Percentiles rank a stretch among this genome's conserved stretches.
Conservation (phyloP, 2,329 filamentous ascomycete species). For the Aspergillus brunneoviolaceus region DNA sequence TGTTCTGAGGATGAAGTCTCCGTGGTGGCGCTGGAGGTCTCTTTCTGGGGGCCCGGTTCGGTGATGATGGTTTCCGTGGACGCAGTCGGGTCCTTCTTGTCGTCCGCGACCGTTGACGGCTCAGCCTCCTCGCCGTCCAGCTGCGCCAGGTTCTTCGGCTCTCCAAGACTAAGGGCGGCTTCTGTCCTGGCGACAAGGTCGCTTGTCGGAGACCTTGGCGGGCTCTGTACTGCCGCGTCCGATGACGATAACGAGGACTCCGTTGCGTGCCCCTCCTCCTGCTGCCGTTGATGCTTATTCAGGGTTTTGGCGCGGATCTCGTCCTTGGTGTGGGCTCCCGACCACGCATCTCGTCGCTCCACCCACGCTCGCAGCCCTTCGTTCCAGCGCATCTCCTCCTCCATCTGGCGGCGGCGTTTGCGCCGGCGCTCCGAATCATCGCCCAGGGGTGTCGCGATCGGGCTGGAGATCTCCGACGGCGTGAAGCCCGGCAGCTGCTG, state of each 20-base stretch:
- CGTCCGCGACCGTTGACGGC: conserved; percentile 28
- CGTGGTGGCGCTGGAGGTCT: conserved; percentile 8
- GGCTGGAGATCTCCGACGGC: conserved; percentile 9
- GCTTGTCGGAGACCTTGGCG: conserved; percentile 2
- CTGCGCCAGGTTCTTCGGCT: not conserved
- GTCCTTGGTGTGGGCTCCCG: conserved; percentile 58
- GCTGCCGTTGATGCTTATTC: conserved; percentile 9
- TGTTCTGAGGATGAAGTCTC: conserved; percentile 6
- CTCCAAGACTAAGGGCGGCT: conserved; percentile 24
- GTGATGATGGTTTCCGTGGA: conserved; percentile 26
- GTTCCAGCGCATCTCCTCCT: conserved; percentile 74
- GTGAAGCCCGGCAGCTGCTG: conserved; percentile 5
- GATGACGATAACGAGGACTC: conserved; percentile 2
- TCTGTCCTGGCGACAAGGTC: conserved; percentile 23
- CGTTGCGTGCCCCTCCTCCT: not conserved
- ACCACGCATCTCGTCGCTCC: conserved; percentile 79
- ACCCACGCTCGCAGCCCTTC: conserved; percentile 77
- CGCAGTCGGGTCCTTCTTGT: conserved; percentile 33
- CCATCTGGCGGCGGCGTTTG: conserved; percentile 57
- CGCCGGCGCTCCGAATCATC: conserved; percentile 54
- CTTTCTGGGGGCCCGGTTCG: not conserved
- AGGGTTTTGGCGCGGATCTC: conserved; percentile 24
- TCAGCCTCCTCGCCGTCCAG: not conserved
- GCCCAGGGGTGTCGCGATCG: conserved; percentile 37
- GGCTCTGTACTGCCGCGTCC: not conserved